Percentiles rank a stretch among this genome's conserved stretches.
Conservation (phyloP, 805 yeast genomes). For the Trichomonascus vanleenenianus region DNA sequence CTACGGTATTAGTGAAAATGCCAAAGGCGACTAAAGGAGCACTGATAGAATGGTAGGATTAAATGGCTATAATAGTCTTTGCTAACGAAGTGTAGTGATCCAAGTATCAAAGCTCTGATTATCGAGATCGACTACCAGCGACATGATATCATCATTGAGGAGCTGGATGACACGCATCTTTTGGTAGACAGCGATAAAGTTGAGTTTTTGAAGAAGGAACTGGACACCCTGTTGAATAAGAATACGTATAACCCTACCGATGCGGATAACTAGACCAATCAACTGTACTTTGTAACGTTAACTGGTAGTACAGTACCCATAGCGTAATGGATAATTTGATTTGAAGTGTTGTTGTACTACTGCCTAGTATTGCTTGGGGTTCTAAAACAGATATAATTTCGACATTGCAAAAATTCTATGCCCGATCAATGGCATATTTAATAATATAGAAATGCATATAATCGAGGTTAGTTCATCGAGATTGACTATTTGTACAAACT, state of each 20-base stretch:
- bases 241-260: conserved; percentile 85
- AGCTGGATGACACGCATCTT: conserved; percentile 85
- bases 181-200: conserved; percentile 74
- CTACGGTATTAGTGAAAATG: background rate
- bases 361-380: too few relatives aligned
- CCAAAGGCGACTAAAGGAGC: conserved; percentile 25
- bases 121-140: conserved; percentile 68
- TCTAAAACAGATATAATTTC: too few relatives aligned
- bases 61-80: background rate
- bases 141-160: conserved; percentile 69
- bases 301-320: too few relatives aligned
- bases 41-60: conserved; percentile 27
- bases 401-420: too few relatives aligned
- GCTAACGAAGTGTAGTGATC: conserved; percentile 48
- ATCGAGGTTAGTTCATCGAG: conserved; percentile 4
- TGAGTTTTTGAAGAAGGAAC: conserved; percentile 65
- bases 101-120: conserved; percentile 83
- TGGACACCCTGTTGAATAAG: conserved; percentile 66
- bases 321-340: too few relatives aligned
- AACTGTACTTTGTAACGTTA: too few relatives aligned
- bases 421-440: too few relatives aligned
- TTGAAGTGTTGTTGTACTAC: too few relatives aligned
- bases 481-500: conserved; percentile 1
- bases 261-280: conserved; percentile 28
- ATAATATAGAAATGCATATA: too few relatives aligned